Evolutionary conservation across 768 basidiomycete species (phyloP).

Genomic region (Kwoniella europaea): DNA sequence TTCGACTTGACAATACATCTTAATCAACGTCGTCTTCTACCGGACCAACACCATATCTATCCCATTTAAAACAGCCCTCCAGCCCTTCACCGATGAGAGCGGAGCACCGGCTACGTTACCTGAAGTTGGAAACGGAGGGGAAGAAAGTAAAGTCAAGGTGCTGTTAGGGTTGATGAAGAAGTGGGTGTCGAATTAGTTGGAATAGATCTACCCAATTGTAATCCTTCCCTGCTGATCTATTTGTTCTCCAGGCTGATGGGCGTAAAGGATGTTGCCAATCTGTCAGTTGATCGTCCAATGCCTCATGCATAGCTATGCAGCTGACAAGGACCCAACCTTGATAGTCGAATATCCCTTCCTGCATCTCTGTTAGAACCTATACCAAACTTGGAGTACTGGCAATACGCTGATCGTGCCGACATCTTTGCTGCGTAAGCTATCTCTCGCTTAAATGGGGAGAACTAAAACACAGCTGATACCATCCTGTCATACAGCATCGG

Average conservation of each 20-base stretch:
- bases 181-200: slow-evolving; percentile 58
- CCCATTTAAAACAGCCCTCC: slow-evolving; percentile 26
- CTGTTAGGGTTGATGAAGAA: slow-evolving; percentile 88
- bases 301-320: neutral
- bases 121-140: slow-evolving; percentile 61
- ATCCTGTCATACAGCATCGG: slow-evolving; percentile 70
- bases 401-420: slow-evolving; percentile 88
- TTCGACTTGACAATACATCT: no score
- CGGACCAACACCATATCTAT: neutral
- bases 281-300: no score
- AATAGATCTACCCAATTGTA: neutral
- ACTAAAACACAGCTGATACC: neutral
- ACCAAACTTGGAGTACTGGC: slow-evolving; percentile 96
- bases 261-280: slow-evolving; percentile 88
- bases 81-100: slow-evolving; percentile 49
- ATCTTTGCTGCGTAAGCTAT: slow-evolving; percentile 81
- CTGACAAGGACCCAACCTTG: slow-evolving; percentile 1
- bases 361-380: slow-evolving; percentile 91
- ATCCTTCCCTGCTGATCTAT: neutral
- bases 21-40: no score
- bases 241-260: slow-evolving; percentile 63
- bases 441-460: neutral
- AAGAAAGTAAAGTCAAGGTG: slow-evolving; percentile 92
- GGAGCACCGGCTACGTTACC: slow-evolving; percentile 52
- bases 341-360: slow-evolving; percentile 86